Conservation (phyloP, 768 basidiomycete species). For the Lactarius quietus region DNA sequence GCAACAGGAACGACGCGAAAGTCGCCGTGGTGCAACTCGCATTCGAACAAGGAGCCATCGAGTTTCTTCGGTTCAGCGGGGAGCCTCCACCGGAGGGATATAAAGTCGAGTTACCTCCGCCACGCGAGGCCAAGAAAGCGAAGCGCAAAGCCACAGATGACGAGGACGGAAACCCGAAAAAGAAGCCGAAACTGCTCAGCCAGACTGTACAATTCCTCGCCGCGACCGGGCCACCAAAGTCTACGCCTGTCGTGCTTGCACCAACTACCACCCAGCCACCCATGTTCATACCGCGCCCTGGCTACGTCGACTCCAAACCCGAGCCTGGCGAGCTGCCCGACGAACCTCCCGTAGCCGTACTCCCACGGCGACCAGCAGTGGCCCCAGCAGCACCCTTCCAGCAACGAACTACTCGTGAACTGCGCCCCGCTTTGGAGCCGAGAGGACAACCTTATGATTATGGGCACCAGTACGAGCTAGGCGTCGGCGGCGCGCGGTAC, state of each 20-base stretch:
- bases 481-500: constrained; percentile 16
- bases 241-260: neutral
- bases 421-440: no score
- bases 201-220: constrained; percentile 16
- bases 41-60: constrained; percentile 52
- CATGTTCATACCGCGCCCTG: constrained; percentile 19
- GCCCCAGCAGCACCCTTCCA: neutral
- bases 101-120: constrained; percentile 33
- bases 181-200: constrained; percentile 8
- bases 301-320: constrained; percentile 24
- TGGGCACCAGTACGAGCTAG: constrained; percentile 21
- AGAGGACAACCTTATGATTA: neutral
- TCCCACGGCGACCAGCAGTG: neutral
- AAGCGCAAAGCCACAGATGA: constrained; percentile 27
- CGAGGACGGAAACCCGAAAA: neutral
- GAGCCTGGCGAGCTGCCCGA: constrained; percentile 15
- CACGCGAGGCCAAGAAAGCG: constrained; percentile 21
- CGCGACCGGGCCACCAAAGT: neutral
- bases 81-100: constrained; percentile 41
- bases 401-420: neutral
- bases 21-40: constrained; percentile 52
- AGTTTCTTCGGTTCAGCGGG: constrained; percentile 57
- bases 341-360: neutral
- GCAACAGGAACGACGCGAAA: constrained; percentile 59
- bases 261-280: neutral